Conservation (phyloP, 2,329 filamentous ascomycete genomes). For the Colletotrichum eremochloae region DNA sequence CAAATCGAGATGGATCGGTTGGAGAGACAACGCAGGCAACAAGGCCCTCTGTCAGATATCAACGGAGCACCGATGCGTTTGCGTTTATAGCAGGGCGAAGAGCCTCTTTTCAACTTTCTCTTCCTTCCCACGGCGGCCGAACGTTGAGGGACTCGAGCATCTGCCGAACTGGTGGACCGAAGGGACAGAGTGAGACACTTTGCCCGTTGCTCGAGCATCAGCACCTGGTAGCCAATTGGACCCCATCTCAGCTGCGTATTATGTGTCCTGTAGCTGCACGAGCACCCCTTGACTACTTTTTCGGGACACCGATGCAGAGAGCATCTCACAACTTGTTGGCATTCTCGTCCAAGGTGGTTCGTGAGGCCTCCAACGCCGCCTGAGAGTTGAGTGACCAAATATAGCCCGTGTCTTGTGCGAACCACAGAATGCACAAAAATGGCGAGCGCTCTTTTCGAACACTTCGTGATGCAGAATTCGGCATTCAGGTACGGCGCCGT, state of each 20-base stretch:
- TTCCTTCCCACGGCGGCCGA: neutral
- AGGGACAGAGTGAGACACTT: slow-evolving; percentile 12
- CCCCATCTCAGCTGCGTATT: neutral
- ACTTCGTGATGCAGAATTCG: neutral
- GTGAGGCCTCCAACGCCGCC: neutral
- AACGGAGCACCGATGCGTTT: neutral
- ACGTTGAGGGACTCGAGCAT: neutral
- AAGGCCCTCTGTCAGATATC: neutral
- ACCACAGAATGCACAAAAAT: neutral
- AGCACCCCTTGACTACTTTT: neutral
- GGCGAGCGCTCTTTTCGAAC: neutral
- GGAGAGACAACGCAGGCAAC: slow-evolving; percentile 28
- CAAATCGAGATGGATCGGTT: slow-evolving; percentile 27
- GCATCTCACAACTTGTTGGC: slow-evolving; percentile 23
- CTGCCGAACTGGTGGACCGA: neutral
- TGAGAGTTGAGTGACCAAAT: neutral
- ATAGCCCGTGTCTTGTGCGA: neutral
- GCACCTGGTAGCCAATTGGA: neutral
- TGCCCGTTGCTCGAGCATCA: neutral
- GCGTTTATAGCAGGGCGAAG: neutral
- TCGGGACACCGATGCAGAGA: slow-evolving; percentile 12
- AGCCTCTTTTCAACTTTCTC: neutral
- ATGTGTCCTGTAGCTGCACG: neutral
- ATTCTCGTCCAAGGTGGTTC: neutral
- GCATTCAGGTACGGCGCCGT: neutral